Evolutionary conservation across 2,329 filamentous ascomycete species (phyloP), one percentile per base, ranked within the genome.

Genomic region (Epichloe glyceriae): DNA sequence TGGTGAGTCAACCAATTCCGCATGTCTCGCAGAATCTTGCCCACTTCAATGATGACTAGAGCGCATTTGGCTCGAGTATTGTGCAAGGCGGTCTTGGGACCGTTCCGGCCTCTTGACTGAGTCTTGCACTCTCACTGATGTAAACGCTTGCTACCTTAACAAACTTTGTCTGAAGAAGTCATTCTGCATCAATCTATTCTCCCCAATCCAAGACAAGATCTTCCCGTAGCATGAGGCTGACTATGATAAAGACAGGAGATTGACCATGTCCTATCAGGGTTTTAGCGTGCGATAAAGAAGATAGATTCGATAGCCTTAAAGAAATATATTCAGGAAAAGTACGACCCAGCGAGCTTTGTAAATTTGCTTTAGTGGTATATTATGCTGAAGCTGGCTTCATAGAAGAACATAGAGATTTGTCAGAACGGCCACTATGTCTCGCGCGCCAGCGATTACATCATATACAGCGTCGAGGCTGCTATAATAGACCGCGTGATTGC

Each of bases 11-110:
- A 38, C 14, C 19, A n/a, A 22, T 12, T 10, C 4, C 6, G 11
- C 45, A 30, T 5, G 4, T 10, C 5, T 1, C 6, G 7, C 39
- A 14, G 5, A 43, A 22, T 43, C 11, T 26, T 26, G 5, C 56
- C 62, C 51, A 53, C 62, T 67, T 67, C 67, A 67, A 89, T 94
- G 91, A 97, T 97, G 91, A 97, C 91, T 88, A 91, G 91, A 97
- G 91, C 90, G 91, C 91, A 97, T 97, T 97, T 97, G 91, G 91
- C 91, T 97, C 88, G 91, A 97, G 91, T 78, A 95, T 89, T 81
- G 82, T 74, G 70, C 73, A 75, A 73, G 71, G 73, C 66, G 69
- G 70, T 70, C 73, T 73, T 74, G 74, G 70, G 73, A 70, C 75
- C 84, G 86, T 82, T 95, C 85, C 79, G 91, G 88, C 85, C 75